A percentile compares a stretch with the other conserved stretches of the same genome.
Evolutionary conservation across 306 rosid genomes (phyloP).

Genomic region (Quercus mongolica): DNA sequence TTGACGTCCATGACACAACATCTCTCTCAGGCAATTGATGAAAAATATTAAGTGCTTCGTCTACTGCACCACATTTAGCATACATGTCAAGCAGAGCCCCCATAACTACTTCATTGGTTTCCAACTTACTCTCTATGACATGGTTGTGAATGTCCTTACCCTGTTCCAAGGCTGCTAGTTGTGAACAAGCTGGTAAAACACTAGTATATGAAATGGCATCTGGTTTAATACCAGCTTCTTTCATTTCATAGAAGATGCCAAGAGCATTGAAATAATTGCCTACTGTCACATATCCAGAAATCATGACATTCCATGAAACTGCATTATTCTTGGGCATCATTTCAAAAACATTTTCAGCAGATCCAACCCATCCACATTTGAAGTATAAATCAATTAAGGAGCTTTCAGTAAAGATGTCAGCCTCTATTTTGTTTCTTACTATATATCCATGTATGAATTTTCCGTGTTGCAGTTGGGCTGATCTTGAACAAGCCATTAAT

Average conservation of each 20-base stretch:
- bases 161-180: conserved; percentile 68
- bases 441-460: conserved; percentile 65
- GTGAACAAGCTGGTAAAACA: conserved; percentile 74
- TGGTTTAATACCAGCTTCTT: conserved; percentile 42
- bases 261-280: conserved; percentile 64
- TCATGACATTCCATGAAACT: conserved; percentile 77
- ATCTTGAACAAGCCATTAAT: conserved; percentile 57
- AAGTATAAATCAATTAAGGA: conserved; percentile 70
- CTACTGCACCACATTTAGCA: conserved; percentile 79
- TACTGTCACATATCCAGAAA: conserved; percentile 57
- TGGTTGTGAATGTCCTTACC: conserved; percentile 69
- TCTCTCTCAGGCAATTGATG: conserved; percentile 63
- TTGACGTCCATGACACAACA: conserved; percentile 76
- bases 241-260: conserved; percentile 48
- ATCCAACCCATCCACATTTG: conserved; percentile 57
- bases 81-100: conserved; percentile 90
- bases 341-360: conserved; percentile 55
- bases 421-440: conserved; percentile 42
- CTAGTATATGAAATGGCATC: conserved; percentile 67
- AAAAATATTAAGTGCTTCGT: conserved; percentile 63
- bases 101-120: conserved; percentile 55
- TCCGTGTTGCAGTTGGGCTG: conserved; percentile 48
- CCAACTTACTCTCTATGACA: conserved; percentile 42
- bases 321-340: conserved; percentile 37
- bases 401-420: conserved; percentile 51